Evolutionary conservation across 306 rosid species (phyloP), one percentile per base, ranked within the genome.

Genomic region (Citrullus colocynthis): DNA sequence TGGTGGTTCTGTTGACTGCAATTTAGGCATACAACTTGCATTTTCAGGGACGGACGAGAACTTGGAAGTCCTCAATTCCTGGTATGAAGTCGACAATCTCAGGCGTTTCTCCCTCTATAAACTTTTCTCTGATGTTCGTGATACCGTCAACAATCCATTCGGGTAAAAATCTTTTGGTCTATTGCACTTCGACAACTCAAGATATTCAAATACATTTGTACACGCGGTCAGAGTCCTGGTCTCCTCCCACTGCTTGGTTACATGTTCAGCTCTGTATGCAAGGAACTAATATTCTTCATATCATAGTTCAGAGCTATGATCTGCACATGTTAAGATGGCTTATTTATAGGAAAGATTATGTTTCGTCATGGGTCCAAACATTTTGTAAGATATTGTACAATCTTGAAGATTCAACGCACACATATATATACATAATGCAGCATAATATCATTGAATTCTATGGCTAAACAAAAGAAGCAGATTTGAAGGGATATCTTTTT

Each of bases 41-140:
- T 92, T 95, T 85, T 89, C 99, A 71, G 97, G 99, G 56, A 92
- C 97, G 77, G 97, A 95, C 82, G 89, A 81, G 86, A 85, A 90
- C 78, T 97, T 90, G 16, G 70, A 83, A 62, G 96, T 79, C 37
- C 92, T 95, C 12, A 89, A 90, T 85, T 90, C 99, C 13, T 90
- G 99, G 99, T 95, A 86, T 58, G 96, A 92, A 86, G 90, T 90
- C 55, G 10, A 78, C 74, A 90, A 89, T 16, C 92, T 92, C 37
- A 73, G 83, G 44, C 90, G 79, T 44, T 85, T 86, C 85, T 92
- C 96, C 13, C 97, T 95, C 60, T 79, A 42, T 54, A 57, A 84
- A 17, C 87, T 95, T 18, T 92, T 81, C 90, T 71, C 94, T 8
- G n/a, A 84, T 49, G 76, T 88, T 70, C 87, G 83, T 5, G 83